Percentiles rank a stretch among this genome's conserved stretches.
phyloP scores from a whole-genome alignment of 495 filamentous ascomycete species.

The Hypoxylon fuscum region DNA sequence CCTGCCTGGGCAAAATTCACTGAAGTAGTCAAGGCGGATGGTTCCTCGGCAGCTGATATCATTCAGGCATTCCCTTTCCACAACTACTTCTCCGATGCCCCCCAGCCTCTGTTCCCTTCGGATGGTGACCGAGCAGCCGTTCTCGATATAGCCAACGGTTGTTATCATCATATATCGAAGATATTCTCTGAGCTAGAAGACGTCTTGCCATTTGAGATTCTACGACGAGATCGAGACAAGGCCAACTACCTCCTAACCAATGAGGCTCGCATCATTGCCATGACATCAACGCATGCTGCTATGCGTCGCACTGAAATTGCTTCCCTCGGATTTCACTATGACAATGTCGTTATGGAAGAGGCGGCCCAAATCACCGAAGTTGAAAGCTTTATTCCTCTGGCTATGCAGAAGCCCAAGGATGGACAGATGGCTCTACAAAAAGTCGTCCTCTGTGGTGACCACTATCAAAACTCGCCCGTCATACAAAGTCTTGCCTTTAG shows the following conservation, averaged over 20 bases:
- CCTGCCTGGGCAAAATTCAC: conserved; percentile 90
- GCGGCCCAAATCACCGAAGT: conserved; percentile 98
- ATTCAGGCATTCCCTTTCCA: conserved; percentile 88
- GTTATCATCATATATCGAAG: conserved; percentile 88
- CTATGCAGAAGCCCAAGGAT: conserved; percentile 81
- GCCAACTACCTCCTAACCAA: conserved; percentile 95
- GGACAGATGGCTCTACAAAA: conserved; percentile 81
- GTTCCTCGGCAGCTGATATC: conserved; percentile 65
- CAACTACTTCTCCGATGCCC: conserved; percentile 85
- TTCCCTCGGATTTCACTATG: conserved; percentile 91
- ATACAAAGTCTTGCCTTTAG: conserved; percentile 96
- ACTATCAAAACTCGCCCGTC: conserved; percentile 95
- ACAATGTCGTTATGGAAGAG: conserved; percentile 99
- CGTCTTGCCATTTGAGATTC: conserved; percentile 93
- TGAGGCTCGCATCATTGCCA: conserved; percentile 94
- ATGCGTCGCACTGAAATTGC: conserved; percentile 95
- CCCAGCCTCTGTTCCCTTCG: conserved; percentile 81
- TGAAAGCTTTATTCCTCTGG: conserved; percentile 93
- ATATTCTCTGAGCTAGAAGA: conserved; percentile 94
- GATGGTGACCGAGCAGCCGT: conserved; percentile 69
- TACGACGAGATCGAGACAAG: conserved; percentile 86
- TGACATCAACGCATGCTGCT: conserved; percentile 98
- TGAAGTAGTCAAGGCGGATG: conserved; percentile 63
- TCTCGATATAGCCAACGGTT: conserved; percentile 82
- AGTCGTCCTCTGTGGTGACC: conserved; percentile 92